These are phyloP conservation scores for Brassica napus DNA, from an alignment of 345 rosid species.

Conservation along the genomic window DNA sequence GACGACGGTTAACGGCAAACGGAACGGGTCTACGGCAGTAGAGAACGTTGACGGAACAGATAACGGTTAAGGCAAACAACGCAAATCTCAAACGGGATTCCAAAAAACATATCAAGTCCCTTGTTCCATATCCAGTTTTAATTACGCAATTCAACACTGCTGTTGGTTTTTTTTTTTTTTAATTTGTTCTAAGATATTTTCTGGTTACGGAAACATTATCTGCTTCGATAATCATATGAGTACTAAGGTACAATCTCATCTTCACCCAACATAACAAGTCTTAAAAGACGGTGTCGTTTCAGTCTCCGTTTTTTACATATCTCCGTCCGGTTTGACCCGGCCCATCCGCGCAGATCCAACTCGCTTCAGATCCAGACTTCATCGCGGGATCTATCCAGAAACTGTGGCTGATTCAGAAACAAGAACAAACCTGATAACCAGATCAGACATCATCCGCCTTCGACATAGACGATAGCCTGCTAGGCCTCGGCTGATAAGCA, in stretches of 20 bases:
- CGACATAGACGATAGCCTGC: conserved; percentile 75
- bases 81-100: conserved; percentile 28
- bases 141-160: neutral
- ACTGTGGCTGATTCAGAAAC: conserved; percentile 22
- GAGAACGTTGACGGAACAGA: conserved; percentile 26
- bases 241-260: conserved; percentile 51
- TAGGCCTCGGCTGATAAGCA: conserved; percentile 64
- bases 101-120: neutral
- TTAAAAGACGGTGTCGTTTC: conserved; percentile 13
- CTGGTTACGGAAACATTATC: conserved; percentile 33
- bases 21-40: neutral
- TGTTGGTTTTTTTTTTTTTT: neutral
- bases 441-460: conserved; percentile 43
- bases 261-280: conserved; percentile 41
- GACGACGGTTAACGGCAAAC: conserved; percentile 24
- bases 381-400: conserved; percentile 27
- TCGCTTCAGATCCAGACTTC: conserved; percentile 3
- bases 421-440: conserved; percentile 39
- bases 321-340: conserved; percentile 24
- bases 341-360: conserved; percentile 9
- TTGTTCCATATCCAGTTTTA: conserved; percentile 1
- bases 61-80: conserved; percentile 15
- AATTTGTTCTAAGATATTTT: neutral
- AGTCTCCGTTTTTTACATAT: conserved; percentile 30
- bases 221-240: conserved; percentile 47